Conservation (phyloP, 441 rosid genomes). For the Gossypium davidsonii region DNA sequence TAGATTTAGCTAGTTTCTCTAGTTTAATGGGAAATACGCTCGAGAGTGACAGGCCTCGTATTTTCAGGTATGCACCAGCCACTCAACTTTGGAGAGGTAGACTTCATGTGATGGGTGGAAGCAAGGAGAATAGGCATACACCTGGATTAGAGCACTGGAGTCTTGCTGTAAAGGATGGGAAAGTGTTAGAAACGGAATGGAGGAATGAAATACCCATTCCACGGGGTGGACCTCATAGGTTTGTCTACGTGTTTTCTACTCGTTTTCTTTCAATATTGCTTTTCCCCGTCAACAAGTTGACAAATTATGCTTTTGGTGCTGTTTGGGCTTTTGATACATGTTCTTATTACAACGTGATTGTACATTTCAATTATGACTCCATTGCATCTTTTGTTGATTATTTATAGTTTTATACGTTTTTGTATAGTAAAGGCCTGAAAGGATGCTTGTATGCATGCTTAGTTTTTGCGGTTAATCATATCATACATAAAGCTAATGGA, state of each 20-base stretch:
- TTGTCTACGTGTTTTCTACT: not conserved
- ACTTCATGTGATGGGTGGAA: constrained; percentile 98
- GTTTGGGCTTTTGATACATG: not conserved
- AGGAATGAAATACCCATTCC: constrained; percentile 81
- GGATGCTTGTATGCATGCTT: not conserved
- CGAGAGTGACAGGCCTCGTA: not conserved
- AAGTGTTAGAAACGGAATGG: constrained; percentile 75
- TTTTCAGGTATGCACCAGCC: constrained; percentile 84
- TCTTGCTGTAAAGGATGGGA: constrained; percentile 78
- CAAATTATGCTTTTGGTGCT: constrained; percentile 1
- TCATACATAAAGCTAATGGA: not conserved
- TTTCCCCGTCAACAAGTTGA: not conserved
- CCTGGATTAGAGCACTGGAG: constrained; percentile 92
- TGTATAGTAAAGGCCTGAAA: not conserved
- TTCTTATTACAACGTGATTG: not conserved
- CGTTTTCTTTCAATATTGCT: not conserved
- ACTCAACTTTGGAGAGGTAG: constrained; percentile 95
- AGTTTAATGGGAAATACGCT: not conserved
- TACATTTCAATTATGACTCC: not conserved
- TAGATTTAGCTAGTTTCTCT: not conserved
- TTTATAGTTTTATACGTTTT: not conserved
- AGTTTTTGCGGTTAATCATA: not conserved
- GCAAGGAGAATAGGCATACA: constrained; percentile 82
- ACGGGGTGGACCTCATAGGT: constrained; percentile 89
- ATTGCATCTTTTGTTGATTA: not conserved